phyloP scores from a whole-genome alignment of 2,329 filamentous ascomycete species.

The Neopestalotiopsis rosae region DNA sequence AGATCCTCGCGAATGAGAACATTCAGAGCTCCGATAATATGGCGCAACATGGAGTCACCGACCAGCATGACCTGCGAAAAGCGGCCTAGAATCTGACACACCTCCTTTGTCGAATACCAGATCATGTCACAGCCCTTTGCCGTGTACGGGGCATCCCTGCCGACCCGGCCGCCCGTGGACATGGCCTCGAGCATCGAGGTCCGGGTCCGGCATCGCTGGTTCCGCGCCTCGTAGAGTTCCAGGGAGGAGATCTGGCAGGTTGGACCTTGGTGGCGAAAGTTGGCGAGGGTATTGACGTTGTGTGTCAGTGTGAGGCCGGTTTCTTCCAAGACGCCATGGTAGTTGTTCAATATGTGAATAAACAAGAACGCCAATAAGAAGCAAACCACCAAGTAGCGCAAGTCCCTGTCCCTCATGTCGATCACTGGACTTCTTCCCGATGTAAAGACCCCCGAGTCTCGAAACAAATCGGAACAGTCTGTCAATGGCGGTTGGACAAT shows the following conservation, averaged over 20 bases:
- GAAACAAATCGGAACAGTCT: too few relatives aligned
- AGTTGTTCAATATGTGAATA: neutral
- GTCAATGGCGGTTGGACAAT: too few relatives aligned
- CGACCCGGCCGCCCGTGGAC: conserved; percentile 49
- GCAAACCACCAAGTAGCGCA: neutral
- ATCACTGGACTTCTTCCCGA: too few relatives aligned
- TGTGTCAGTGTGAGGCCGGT: neutral
- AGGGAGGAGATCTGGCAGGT: conserved; percentile 49
- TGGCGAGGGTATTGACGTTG: conserved; percentile 40
- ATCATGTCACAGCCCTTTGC: conserved; percentile 51
- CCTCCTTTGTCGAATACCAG: conserved; percentile 51
- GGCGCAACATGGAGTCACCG: conserved; percentile 54
- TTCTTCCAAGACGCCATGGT: neutral
- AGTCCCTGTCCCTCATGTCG: neutral
- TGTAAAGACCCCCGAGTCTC: too few relatives aligned
- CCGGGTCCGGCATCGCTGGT: conserved; percentile 39
- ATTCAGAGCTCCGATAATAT: conserved; percentile 53
- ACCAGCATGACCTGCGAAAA: conserved; percentile 53
- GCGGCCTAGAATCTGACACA: conserved; percentile 49
- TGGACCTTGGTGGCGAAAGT: conserved; percentile 46
- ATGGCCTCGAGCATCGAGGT: conserved; percentile 44
- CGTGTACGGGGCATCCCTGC: conserved; percentile 49
- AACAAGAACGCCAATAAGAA: neutral
- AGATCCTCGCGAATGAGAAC: conserved; percentile 50
- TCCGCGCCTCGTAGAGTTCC: conserved; percentile 44